phyloP scores from a whole-genome alignment of 495 filamentous ascomycete genomes.

The Durotheca rogersii region DNA sequence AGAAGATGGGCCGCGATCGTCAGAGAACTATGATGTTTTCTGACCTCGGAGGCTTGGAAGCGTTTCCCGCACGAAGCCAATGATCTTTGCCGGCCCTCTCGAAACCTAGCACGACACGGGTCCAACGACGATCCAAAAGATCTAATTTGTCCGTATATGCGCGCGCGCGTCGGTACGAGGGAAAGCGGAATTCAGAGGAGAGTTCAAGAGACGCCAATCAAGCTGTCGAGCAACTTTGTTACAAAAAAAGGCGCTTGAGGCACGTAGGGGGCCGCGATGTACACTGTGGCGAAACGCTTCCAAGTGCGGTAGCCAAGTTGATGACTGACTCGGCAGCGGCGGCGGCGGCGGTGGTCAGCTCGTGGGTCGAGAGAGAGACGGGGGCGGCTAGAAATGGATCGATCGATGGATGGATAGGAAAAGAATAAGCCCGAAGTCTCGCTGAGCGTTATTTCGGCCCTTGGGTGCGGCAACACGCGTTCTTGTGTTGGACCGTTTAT shows the following conservation, averaged over 20 bases:
- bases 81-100: slow-evolving; percentile 26
- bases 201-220: slow-evolving; percentile 29
- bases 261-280: background rate
- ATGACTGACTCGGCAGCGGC: background rate
- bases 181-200: slow-evolving; percentile 5
- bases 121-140: background rate
- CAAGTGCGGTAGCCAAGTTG: background rate
- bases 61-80: slow-evolving; percentile 18
- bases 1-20: slow-evolving; percentile 28
- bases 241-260: slow-evolving; percentile 12
- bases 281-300: background rate
- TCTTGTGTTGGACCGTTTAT: slow-evolving; percentile 23
- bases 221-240: slow-evolving; percentile 25
- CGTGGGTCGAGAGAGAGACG: slow-evolving; percentile 20
- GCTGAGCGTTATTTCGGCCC: slow-evolving; percentile 7
- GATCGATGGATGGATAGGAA: slow-evolving; percentile 10
- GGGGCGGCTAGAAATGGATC: slow-evolving; percentile 3
- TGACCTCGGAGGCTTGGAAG: slow-evolving; percentile 12
- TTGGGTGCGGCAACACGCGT: slow-evolving; percentile 27
- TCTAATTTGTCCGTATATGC: background rate
- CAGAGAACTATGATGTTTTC: slow-evolving; percentile 20
- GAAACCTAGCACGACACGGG: slow-evolving; percentile 20
- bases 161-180: background rate
- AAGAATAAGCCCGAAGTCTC: background rate
- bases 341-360: slow-evolving; percentile 18